These are phyloP conservation scores for Coniochaeta sp. DNA, from an alignment of 2,329 filamentous ascomycete species.

Conservation along the genomic window DNA sequence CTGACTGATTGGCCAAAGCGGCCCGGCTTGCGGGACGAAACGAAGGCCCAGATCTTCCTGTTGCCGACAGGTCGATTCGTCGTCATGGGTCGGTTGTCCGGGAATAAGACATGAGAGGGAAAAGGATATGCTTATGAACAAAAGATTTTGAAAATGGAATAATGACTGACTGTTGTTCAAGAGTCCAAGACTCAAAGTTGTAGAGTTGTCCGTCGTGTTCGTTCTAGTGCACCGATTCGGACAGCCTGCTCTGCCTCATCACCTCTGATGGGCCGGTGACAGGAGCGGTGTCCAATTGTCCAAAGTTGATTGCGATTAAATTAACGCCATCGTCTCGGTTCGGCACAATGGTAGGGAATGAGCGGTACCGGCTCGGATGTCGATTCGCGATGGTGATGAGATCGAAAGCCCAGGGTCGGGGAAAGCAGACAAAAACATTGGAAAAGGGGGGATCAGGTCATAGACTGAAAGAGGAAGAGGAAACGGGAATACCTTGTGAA, in stretches of 20 bases:
- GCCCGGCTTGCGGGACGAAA: not conserved
- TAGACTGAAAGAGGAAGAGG: slow-evolving; percentile 8
- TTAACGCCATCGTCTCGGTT: slow-evolving; percentile 12
- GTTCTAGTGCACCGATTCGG: no score
- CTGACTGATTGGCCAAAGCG: not conserved
- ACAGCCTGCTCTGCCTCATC: not conserved
- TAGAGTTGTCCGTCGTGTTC: no score
- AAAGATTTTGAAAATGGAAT: not conserved
- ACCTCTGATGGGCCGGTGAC: not conserved
- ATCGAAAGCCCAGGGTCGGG: not conserved
- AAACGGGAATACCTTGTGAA: slow-evolving; percentile 31
- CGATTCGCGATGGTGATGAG: slow-evolving; percentile 1
- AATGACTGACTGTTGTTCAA: not conserved
- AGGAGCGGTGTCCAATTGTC: not conserved
- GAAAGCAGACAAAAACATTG: slow-evolving; percentile 4
- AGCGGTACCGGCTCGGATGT: slow-evolving; percentile 2
- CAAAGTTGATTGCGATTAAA: slow-evolving; percentile 11
- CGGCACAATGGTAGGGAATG: slow-evolving; percentile 6
- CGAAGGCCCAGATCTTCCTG: not conserved
- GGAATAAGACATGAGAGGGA: not conserved
- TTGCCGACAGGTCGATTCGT: not conserved
- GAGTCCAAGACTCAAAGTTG: not conserved
- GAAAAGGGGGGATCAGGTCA: slow-evolving; percentile 5
- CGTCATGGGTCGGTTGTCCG: not conserved
- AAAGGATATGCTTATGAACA: not conserved